phyloP scores from a whole-genome alignment of 2,329 filamentous ascomycete species.

The Periglandula ipomoeae region DNA sequence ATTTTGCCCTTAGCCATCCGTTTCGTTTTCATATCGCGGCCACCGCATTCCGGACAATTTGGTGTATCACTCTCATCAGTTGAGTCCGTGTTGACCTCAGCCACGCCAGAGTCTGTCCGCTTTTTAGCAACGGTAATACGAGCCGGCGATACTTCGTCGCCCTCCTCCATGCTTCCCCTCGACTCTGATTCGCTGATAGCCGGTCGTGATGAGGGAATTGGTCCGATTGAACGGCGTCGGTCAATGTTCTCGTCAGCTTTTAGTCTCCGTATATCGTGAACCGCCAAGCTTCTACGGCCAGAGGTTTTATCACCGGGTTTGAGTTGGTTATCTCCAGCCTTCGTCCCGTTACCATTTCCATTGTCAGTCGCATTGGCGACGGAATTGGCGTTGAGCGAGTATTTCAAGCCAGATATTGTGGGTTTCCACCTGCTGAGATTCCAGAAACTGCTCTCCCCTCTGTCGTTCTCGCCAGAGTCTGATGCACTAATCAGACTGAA shows the following conservation, averaged over 20 bases:
- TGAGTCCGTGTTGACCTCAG: conserved; percentile 21
- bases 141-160: conserved; percentile 7
- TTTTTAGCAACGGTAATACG: conserved; percentile 14
- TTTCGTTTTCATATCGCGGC: conserved; percentile 3
- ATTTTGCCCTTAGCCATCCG: conserved; percentile 7
- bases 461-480: conserved; percentile 29
- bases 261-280: conserved; percentile 18
- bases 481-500: conserved; percentile 37
- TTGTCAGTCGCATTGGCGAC: conserved; percentile 12
- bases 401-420: conserved; percentile 25
- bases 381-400: conserved; percentile 17
- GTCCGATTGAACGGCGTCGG: conserved; percentile 22
- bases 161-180: conserved; percentile 12
- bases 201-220: conserved; percentile 12
- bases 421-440: conserved; percentile 46
- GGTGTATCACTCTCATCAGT: conserved; percentile 11
- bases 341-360: conserved; percentile 15
- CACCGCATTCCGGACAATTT: conserved; percentile 8
- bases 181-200: conserved; percentile 14
- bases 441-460: conserved; percentile 43
- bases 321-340: conserved; percentile 13
- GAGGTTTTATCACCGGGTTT: conserved; percentile 24
- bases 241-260: conserved; percentile 17
- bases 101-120: conserved; percentile 25
- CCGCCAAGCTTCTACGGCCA: conserved; percentile 21